Percentiles rank a stretch among this genome's conserved stretches.
Conservation (phyloP, 441 rosid genomes). For the Populus hybrid region DNA sequence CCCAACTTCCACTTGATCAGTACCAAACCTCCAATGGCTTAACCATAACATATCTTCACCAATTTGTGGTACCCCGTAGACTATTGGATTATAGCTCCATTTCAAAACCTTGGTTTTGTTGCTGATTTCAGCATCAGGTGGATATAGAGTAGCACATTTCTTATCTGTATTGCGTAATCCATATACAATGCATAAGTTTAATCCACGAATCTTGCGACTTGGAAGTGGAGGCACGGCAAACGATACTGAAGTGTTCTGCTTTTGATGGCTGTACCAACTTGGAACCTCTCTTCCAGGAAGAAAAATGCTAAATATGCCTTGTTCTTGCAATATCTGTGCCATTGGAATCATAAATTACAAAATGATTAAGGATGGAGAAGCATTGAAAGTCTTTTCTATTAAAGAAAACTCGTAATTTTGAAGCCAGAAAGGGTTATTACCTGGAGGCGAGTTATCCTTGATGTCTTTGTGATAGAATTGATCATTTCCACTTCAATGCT, state of each 20-base stretch:
- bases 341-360: not conserved
- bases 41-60: slow-evolving; percentile 10
- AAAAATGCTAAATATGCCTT: not conserved
- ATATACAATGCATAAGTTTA: slow-evolving; percentile 1
- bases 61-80: not conserved
- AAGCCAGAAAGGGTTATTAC: not conserved
- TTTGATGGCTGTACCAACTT: not conserved
- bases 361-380: not conserved
- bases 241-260: not conserved
- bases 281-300: slow-evolving; percentile 9
- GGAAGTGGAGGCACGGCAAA: not conserved
- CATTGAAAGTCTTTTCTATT: not conserved
- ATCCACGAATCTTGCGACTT: not conserved
- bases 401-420: not conserved
- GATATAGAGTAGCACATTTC: not conserved
- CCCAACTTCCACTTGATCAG: slow-evolving; percentile 1
- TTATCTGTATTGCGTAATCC: not conserved
- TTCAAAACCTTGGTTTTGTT: not conserved
- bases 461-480: not conserved
- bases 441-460: not conserved
- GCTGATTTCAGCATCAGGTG: not conserved
- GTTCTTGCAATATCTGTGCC: not conserved
- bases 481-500: not conserved
- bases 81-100: not conserved
- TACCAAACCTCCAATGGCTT: slow-evolving; percentile 18